Conservation (phyloP, 805 yeast species). For the Vanderwaltozyma verrucispora region DNA sequence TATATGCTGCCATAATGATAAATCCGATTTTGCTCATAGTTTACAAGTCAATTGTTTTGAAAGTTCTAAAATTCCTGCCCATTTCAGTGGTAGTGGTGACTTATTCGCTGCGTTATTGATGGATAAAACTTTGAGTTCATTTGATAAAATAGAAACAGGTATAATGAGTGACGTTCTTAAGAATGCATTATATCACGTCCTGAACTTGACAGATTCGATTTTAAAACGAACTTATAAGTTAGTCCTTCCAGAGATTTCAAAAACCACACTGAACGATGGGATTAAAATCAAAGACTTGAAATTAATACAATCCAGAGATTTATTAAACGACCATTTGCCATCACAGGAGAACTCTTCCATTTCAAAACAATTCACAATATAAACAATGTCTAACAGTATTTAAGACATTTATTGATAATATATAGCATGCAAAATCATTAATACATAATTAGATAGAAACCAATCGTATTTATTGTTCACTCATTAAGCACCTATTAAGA, state of each 20-base stretch:
- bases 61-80: conserved; percentile 43
- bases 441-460: too few relatives aligned
- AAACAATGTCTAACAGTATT: too few relatives aligned
- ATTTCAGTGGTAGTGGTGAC: conserved; percentile 70
- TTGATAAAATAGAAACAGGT: too few relatives aligned
- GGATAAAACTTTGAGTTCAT: conserved; percentile 31
- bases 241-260: conserved; percentile 8
- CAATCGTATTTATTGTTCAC: too few relatives aligned
- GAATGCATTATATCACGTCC: conserved; percentile 32
- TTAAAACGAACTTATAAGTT: conserved; percentile 31
- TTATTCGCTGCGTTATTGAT: conserved; percentile 53
- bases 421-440: too few relatives aligned
- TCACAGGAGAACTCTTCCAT: too few relatives aligned
- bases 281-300: conserved; percentile 33
- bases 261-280: background rate
- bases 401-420: too few relatives aligned
- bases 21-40: background rate
- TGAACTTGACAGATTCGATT: conserved; percentile 34
- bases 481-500: too few relatives aligned
- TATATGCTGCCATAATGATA: conserved; percentile 2
- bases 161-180: too few relatives aligned
- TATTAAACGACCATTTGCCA: conserved; percentile 9
- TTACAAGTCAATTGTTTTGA: conserved; percentile 26
- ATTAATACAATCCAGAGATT: conserved; percentile 34
- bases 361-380: too few relatives aligned